Conservation (phyloP, 768 basidiomycete genomes). For the Sistotremastrum suecicum region DNA sequence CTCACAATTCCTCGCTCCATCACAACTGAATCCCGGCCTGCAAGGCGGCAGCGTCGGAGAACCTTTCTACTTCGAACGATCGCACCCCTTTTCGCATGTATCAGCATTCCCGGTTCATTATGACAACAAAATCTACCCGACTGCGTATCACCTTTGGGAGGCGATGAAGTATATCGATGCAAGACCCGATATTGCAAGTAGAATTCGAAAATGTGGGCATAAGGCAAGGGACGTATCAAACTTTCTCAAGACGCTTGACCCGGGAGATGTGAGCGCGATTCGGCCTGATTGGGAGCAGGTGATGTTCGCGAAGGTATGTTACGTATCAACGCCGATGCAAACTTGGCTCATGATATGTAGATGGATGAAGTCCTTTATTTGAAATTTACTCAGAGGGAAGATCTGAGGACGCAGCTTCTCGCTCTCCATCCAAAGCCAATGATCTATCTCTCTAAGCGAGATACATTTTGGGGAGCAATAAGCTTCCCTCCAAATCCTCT, state of each 20-base stretch:
- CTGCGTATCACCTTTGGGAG: slow-evolving; percentile 63
- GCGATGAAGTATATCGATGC: slow-evolving; percentile 51
- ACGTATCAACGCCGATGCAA: not conserved
- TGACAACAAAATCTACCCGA: slow-evolving; percentile 42
- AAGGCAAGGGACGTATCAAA: slow-evolving; percentile 23
- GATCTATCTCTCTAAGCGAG: slow-evolving; percentile 27
- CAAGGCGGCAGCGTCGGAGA: no score
- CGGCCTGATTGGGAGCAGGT: slow-evolving; percentile 41
- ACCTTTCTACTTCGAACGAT: no score
- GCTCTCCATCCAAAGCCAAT: slow-evolving; percentile 23
- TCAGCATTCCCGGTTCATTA: slow-evolving; percentile 51
- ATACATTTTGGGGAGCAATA: slow-evolving; percentile 39
- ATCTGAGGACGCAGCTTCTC: slow-evolving; percentile 39
- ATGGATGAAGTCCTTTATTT: slow-evolving; percentile 53
- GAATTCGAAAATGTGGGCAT: slow-evolving; percentile 31
- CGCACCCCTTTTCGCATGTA: slow-evolving; percentile 38
- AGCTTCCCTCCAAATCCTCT: slow-evolving; percentile 54
- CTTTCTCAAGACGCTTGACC: slow-evolving; percentile 15
- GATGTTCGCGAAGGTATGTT: slow-evolving; percentile 36
- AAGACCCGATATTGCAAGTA: slow-evolving; percentile 39
- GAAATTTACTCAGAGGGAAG: slow-evolving; percentile 61
- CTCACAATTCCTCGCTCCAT: no score
- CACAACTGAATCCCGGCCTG: no score
- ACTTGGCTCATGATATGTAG: slow-evolving; percentile 19
- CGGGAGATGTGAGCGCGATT: slow-evolving; percentile 19